Base-by-base conservation (phyloP, 2,329 filamentous ascomycete genomes). In the Colletotrichum trifolii region DNA sequence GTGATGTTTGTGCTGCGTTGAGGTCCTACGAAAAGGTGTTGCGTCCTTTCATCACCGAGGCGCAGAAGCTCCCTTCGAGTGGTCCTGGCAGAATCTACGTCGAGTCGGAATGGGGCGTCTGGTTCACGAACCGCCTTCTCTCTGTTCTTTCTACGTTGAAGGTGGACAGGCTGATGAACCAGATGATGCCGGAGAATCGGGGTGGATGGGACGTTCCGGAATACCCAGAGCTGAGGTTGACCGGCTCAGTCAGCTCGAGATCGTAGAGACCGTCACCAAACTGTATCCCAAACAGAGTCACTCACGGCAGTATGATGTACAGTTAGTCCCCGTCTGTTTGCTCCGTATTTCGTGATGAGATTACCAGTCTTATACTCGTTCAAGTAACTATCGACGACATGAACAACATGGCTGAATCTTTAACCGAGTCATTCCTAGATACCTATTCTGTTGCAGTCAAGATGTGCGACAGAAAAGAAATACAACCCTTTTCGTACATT, bases 1-100 rank as follows among this genome's bases (percentile, higher is more conserved):
- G 39, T 7, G 69, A 72, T 15, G 67, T 81, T n/a, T 10, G 8
- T 12, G 54, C 42, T 0, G 83, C 78, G 25, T 72, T 83, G 11
- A 67, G 69, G 39, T 73, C 71, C 1, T 87, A 87, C 64, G 81
- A 85, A 49, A 60, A 68, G 35, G 72, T 70, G 1, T 74, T 86
- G 49, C 72, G 76, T 8, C 83, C 83, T 0, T 82, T 82, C 56
- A 75, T 85, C 13, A 68, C 74, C 8, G 71, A 78, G 25, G 71
- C 76, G 1, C 82, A 85, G 60, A 73, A 74, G 43, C 35, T 53
- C 11, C 39, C 60, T 11, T 7, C 34, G 35, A 43, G 49, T 13
- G 64, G 40, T 33, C 56, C 46, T 15, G 50, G 55, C 47, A 76
- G 8, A 2, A 45, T 0, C 1, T 13, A 65, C 3, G 72, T 71